Base-by-base conservation (phyloP, 2,329 filamentous ascomycete genomes). In the Lasiodiplodia theobromae region DNA sequence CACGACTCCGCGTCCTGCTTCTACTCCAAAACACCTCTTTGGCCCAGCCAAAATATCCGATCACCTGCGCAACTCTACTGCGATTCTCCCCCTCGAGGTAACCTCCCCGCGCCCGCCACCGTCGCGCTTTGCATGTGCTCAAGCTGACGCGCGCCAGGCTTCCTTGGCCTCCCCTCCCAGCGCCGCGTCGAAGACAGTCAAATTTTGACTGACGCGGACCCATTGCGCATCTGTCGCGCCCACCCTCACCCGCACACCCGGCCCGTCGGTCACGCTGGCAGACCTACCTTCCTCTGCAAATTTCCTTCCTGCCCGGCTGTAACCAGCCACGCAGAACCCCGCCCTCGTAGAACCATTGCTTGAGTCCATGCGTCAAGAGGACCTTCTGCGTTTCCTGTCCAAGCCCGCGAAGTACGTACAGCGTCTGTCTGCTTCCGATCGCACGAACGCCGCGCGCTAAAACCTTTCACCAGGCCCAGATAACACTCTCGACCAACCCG, bases 311-410 rank as follows among this genome's bases (percentile, higher is more conserved):
- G 78, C 76, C 78, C 78, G 78, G 78, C 77, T 77, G 69, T 73
- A 64, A 72, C 47, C 69, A 76, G 77, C 77, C 78, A 60, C 73
- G 77, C 77, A 79, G 77, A 74, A n/a, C 73, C 68, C 66, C 63
- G 68, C 70, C 67, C 72, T 65, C 68, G 38, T 57, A 44, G 34
- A 23, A 23, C 54, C 18, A 23, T 62, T 68, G 67, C 60, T n/a
- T 64, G 73, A 72, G 81, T 92, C 89, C 90, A 97, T 97, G 94
- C 94, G 89, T 91, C 91, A 88, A 82, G 92, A 91, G 85, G 92
- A 96, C 83, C 89, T 96, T 78, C 89, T 97, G 80, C 92, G 93
- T 85, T 96, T 96, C 86, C 89, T 97, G 76, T 96, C 93, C 80
- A 96, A 96, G 87, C 93, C 93, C 80, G 92, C 93, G 82, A 97